Evolutionary conservation across 2,329 filamentous ascomycete genomes (phyloP).

Genomic region (Decorospora gaudefroyi): DNA sequence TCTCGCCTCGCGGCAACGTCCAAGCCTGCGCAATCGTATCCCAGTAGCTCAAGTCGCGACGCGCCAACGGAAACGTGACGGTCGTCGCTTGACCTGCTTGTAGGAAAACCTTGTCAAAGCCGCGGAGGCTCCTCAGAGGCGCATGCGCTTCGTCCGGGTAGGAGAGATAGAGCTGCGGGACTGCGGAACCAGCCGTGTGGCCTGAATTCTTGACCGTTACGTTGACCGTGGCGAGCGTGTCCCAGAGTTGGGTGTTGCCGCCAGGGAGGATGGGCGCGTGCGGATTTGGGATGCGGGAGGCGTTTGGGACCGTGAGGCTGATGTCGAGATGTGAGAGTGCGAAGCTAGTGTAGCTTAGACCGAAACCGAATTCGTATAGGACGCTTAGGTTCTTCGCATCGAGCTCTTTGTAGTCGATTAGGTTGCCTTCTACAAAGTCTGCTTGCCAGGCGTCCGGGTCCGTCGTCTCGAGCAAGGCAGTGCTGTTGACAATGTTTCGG

Average conservation of each 20-base stretch:
- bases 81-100: slow-evolving; percentile 48
- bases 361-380: slow-evolving; percentile 47
- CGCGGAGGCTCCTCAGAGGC: slow-evolving; percentile 48
- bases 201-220: slow-evolving; percentile 60
- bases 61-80: slow-evolving; percentile 54
- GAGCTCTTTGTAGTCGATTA: slow-evolving; percentile 61
- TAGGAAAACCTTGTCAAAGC: slow-evolving; percentile 58
- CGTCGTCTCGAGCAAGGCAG: slow-evolving; percentile 35
- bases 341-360: slow-evolving; percentile 48
- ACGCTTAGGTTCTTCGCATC: slow-evolving; percentile 45
- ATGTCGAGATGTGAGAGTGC: slow-evolving; percentile 28
- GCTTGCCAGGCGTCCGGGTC: slow-evolving; percentile 52
- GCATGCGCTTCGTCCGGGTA: slow-evolving; percentile 39
- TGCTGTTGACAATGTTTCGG: slow-evolving; percentile 45
- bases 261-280: slow-evolving; percentile 46
- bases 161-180: slow-evolving; percentile 63
- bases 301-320: slow-evolving; percentile 14
- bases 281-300: slow-evolving; percentile 21
- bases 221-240: slow-evolving; percentile 55
- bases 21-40: slow-evolving; percentile 53
- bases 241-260: slow-evolving; percentile 62
- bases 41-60: slow-evolving; percentile 58
- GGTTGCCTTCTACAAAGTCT: slow-evolving; percentile 58
- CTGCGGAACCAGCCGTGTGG: slow-evolving; percentile 52
- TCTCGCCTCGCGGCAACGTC: slow-evolving; percentile 38